Evolutionary conservation across 164 flowering plant species (phyloP), one percentile per base, ranked within the genome.

Genomic region (Berberis thunbergii): DNA sequence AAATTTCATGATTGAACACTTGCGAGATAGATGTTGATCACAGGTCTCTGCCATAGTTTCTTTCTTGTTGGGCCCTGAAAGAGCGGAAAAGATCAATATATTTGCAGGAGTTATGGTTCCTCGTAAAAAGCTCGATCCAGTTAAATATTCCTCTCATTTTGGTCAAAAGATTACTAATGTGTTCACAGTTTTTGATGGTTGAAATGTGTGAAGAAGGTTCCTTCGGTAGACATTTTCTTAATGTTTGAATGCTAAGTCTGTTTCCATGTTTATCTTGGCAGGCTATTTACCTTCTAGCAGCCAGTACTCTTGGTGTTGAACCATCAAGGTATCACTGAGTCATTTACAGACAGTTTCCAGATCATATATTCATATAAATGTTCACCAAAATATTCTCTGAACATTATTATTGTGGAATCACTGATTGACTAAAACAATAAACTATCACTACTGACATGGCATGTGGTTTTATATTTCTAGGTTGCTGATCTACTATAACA

Each of bases 21-120:
- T 74, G 42, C 8, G n/a, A 64, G 8, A 52, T 72, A 7, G 46
- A 8, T 67, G 52, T 50, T 59, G 65, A 26, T 69, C 68, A 64
- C 78, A 94, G 98, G 97, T 91, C 41, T 87, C 99, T 59, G 99
- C 99, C 38, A 87, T 91, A 78, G 99, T 94, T 69, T 85, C 91
- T 62, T 91, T 61, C 76, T 76, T 94, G 74, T 76, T 94, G 68
- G 97, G 98, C 57, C 91, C 95, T 52, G 82, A 86, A 56, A 72
- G 96, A 60, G 96, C 99, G 64, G 87, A 77, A 60, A 74, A 88
- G 65, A 94, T 94, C 57, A 60, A 75, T 73, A 91, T 94, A 72
- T 94, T 85, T 78, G 97, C 99, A 11, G 99, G 99, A 64, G 99
- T 86, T 69, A 88, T 94, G 57, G 97, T 91, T 77, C 95, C 95